Percentiles rank a stretch among this genome's conserved stretches.
These are phyloP conservation scores for Rhizophagus clarus DNA, from an alignment of 192 early-diverging fungal genomes.

Conservation along the genomic window DNA sequence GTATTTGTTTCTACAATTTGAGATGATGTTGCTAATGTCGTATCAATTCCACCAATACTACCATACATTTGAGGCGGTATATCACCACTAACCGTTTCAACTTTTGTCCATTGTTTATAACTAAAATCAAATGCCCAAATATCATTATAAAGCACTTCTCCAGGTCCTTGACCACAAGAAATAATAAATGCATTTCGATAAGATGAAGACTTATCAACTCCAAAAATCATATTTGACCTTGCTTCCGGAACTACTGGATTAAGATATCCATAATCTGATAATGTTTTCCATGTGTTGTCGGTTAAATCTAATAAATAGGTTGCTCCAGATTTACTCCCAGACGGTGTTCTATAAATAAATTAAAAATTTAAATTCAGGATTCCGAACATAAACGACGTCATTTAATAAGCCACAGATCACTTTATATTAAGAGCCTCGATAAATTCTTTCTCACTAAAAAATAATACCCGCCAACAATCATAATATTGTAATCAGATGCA, in stretches of 20 bases:
- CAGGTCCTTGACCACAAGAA: background rate
- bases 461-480: no score
- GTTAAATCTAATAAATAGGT: constrained; percentile 21
- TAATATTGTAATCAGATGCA: no score
- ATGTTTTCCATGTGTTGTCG: background rate
- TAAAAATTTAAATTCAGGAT: background rate
- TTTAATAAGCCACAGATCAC: background rate
- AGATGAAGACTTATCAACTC: constrained; percentile 2
- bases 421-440: background rate
- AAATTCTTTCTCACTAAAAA: background rate
- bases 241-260: background rate
- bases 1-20: background rate
- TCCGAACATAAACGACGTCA: background rate
- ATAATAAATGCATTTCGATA: constrained; percentile 23
- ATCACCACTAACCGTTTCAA: background rate
- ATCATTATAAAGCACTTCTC: constrained; percentile 1
- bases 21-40: background rate
- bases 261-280: no score
- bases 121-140: constrained; percentile 20
- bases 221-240: constrained; percentile 13
- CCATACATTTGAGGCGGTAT: constrained; percentile 4
- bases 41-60: constrained; percentile 23
- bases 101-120: constrained; percentile 11
- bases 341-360: constrained; percentile 7
- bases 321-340: background rate